Evolutionary conservation across 176 grass and related monocot species (phyloP).

Genomic region (Eragrostis curvula): DNA sequence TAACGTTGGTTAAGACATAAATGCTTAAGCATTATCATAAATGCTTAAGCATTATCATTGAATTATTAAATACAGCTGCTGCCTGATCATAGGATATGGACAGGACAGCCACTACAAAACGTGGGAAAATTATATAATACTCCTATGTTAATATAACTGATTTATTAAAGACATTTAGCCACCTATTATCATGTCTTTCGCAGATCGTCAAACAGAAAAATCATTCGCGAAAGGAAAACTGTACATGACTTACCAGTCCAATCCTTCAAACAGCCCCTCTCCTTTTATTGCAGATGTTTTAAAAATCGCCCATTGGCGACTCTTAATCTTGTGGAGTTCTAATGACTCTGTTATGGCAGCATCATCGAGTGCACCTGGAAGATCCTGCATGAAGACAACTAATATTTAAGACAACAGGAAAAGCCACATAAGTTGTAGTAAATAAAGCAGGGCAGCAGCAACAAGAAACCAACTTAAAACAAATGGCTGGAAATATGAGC

Average conservation of each 20-base stretch:
- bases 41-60: background rate
- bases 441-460: background rate
- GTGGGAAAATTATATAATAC: background rate
- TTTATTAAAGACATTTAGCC: background rate
- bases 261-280: conserved; percentile 98
- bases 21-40: background rate
- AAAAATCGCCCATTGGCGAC: conserved; percentile 97
- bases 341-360: conserved; percentile 97
- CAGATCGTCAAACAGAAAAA: conserved; percentile 13
- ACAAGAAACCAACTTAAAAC: background rate
- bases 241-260: conserved; percentile 80
- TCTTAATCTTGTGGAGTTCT: conserved; percentile 99
- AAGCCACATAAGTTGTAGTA: background rate
- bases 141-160: background rate
- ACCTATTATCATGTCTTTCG: background rate
- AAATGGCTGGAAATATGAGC: background rate
- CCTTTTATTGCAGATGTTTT: conserved; percentile 99
- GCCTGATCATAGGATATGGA: background rate
- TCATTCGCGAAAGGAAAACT: background rate
- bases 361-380: conserved; percentile 95
- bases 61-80: conserved; percentile 9
- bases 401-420: conserved; percentile 13
- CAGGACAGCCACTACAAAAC: background rate
- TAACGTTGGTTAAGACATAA: no score
- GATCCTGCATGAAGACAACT: conserved; percentile 73